phyloP scores from a whole-genome alignment of 306 rosid genomes.

The Cicer cuneatum region DNA sequence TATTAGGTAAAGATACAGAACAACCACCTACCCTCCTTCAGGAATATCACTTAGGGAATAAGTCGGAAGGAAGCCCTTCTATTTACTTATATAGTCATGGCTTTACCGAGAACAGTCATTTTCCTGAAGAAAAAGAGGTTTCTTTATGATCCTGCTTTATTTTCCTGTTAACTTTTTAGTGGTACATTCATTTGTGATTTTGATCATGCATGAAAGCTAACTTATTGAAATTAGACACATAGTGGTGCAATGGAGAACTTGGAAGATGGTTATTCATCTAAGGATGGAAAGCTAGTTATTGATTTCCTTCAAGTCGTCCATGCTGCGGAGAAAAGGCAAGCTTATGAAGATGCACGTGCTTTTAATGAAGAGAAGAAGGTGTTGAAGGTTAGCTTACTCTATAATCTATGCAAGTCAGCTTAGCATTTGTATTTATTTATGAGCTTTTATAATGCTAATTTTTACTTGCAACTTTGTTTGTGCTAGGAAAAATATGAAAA shows the following conservation, averaged over 20 bases:
- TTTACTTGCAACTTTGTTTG: constrained; percentile 24
- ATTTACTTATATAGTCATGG: constrained; percentile 44
- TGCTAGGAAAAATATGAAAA: constrained; percentile 79
- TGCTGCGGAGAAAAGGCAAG: constrained; percentile 87
- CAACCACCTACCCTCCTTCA: constrained; percentile 67
- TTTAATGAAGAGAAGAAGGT: constrained; percentile 75
- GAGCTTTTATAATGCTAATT: constrained; percentile 43
- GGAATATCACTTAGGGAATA: constrained; percentile 63
- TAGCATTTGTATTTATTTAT: constrained; percentile 31
- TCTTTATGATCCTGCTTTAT: constrained; percentile 22
- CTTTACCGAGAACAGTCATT: constrained; percentile 43
- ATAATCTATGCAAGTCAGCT: constrained; percentile 32
- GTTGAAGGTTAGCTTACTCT: constrained; percentile 60
- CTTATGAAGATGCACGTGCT: constrained; percentile 73
- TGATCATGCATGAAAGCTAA: constrained; percentile 36
- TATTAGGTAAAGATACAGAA: constrained; percentile 49
- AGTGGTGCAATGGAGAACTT: constrained; percentile 58
- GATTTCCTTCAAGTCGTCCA: constrained; percentile 93
- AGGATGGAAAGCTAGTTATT: constrained; percentile 83
- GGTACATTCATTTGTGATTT: constrained; percentile 34
- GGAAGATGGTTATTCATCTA: constrained; percentile 67
- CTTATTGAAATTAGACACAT: constrained; percentile 55
- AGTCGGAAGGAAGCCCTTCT: constrained; percentile 49
- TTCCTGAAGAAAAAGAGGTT: constrained; percentile 70
- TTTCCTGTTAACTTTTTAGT: constrained; percentile 21